A percentile compares a stretch with the other conserved stretches of the same genome.
phyloP scores from a whole-genome alignment of 2,329 filamentous ascomycete species.

The Sclerotinia trifoliorum region DNA sequence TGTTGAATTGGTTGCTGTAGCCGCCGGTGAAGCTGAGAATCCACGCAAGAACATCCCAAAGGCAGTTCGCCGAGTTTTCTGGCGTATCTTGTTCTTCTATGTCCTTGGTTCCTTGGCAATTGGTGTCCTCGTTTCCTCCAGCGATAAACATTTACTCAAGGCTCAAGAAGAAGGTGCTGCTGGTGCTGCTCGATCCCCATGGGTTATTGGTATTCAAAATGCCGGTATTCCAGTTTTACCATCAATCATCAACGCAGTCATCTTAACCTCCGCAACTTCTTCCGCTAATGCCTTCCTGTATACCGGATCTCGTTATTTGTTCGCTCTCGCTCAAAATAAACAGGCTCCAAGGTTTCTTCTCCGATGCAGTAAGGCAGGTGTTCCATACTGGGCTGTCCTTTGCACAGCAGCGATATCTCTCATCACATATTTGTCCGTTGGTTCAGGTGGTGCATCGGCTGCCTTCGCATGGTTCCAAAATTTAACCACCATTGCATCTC shows the following conservation, averaged over 20 bases:
- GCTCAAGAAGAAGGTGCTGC: conserved; percentile 58
- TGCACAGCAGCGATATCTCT: conserved; percentile 66
- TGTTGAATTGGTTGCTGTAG: conserved; percentile 45
- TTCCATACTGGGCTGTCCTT: conserved; percentile 68
- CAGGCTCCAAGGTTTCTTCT: conserved; percentile 62
- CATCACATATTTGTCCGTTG: conserved; percentile 68
- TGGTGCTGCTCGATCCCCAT: conserved; percentile 67
- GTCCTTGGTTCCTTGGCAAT: conserved; percentile 70
- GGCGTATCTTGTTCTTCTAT: conserved; percentile 73
- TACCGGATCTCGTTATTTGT: conserved; percentile 38
- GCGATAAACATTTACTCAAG: conserved; percentile 63
- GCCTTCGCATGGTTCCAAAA: conserved; percentile 47
- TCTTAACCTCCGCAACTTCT: conserved; percentile 60
- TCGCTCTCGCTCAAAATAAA: conserved; percentile 57
- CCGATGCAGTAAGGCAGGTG: conserved; percentile 60
- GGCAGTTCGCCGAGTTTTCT: conserved; percentile 77
- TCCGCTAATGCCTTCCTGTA: conserved; percentile 38
- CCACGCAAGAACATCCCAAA: conserved; percentile 67
- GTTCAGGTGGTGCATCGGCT: conserved; percentile 49
- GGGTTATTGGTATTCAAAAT: conserved; percentile 67
- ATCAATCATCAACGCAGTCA: conserved; percentile 70
- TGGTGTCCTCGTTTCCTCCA: conserved; percentile 68
- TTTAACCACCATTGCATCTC: conserved; percentile 69
- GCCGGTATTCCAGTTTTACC: conserved; percentile 62
- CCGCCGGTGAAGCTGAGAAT: conserved; percentile 69